Conservation (phyloP, 208 protist species). For the Acanthamoeba polyphaga region DNA sequence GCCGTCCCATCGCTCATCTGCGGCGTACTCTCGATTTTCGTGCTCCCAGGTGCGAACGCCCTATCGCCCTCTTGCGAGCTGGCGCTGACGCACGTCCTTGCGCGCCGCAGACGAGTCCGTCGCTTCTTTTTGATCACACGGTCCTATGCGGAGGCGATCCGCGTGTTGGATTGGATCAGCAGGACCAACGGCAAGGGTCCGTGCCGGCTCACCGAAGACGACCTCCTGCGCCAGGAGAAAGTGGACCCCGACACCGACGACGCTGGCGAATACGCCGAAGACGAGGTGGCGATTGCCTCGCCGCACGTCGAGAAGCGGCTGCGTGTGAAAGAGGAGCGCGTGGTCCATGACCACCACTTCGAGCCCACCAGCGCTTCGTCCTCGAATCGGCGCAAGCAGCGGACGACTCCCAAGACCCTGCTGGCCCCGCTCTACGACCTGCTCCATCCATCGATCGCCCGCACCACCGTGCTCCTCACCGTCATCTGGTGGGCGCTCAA, state of each 20-base stretch:
- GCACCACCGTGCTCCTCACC: slow-evolving; percentile 67
- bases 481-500: slow-evolving; percentile 76
- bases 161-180: slow-evolving; percentile 41
- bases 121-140: slow-evolving; percentile 1
- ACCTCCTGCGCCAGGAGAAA: background rate
- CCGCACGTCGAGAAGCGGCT: background rate
- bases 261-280: background rate
- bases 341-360: background rate
- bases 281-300: background rate
- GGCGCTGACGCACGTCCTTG: background rate
- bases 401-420: background rate
- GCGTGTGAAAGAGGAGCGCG: background rate
- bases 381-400: background rate
- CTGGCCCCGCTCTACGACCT: background rate
- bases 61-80: background rate
- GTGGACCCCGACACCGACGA: background rate
- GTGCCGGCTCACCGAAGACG: background rate
- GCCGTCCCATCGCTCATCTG: background rate
- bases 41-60: background rate
- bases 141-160: background rate
- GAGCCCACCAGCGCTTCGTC: background rate
- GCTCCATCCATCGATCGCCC: slow-evolving; percentile 38
- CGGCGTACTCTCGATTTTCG: background rate
- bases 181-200: slow-evolving; percentile 47
- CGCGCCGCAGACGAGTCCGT: slow-evolving; percentile 28